Base-by-base conservation (phyloP, 148 eudicot species). In the Salicornia ramosissima region DNA sequence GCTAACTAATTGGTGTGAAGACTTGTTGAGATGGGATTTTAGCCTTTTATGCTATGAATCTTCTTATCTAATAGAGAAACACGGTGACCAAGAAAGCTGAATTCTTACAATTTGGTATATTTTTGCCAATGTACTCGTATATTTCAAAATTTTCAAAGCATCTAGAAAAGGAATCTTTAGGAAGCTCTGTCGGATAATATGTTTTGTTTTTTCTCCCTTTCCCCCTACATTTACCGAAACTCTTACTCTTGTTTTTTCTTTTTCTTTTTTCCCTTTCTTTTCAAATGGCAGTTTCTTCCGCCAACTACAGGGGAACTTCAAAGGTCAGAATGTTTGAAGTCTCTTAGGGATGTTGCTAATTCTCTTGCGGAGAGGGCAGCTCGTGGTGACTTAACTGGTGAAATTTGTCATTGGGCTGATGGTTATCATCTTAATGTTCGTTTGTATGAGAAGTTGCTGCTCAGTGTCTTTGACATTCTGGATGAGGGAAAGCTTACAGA, bases 371-470 rank as follows among this genome's bases (percentile, higher is more conserved):
- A 95, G 82, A 91, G 97, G 87, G 90, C 99, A 72, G 94, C 88
- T 75, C 90, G 99, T 73, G 99, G 99, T 77, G 99, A 95, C 82
- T 65, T 95, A 81, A 95, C 99, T 50, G 99, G 99, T 81, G 97
- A 95, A 89, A 83, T 95, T 63, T 85, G 99, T 79, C 99, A 95
- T 71, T 95, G 99, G 99, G 97, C 99, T 75, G 99, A 95, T 83
- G 99, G 99, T 60, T 95, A 95, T 84, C 96, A 91, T 80, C 87
- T 95, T 58, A 95, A 95, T 77, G 93, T 95, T 78, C 85, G 88
- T 74, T 81, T 95, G 50, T 95, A 95, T 78, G 99, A 91, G 85
- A 95, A 91, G 78, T 78, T 95, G 78, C 93, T 95, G 43, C 88
- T 85, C 45, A 91, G 99, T 82, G 89, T 95, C 52, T 95, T 91